A percentile compares a stretch with the other conserved stretches of the same genome.
Evolutionary conservation across 2,329 filamentous ascomycete genomes (phyloP).

Genomic region (Pseudocercospora crystallina): DNA sequence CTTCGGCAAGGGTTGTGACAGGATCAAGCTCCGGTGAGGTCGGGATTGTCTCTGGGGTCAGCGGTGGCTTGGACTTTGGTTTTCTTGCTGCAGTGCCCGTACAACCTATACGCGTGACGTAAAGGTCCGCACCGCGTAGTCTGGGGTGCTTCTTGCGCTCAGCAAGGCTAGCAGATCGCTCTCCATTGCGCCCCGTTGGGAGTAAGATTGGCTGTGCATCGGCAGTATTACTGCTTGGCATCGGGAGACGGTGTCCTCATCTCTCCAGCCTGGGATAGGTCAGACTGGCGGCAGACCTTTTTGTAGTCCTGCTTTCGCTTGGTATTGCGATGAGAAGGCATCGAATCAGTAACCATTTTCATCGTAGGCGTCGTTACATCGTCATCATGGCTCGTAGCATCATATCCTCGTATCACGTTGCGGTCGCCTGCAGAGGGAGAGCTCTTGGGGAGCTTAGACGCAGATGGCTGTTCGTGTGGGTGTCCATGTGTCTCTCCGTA

Average conservation of each 20-base stretch:
- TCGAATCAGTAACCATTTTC: not conserved
- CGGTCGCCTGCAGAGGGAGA: not conserved
- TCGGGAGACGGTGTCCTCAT: constrained; percentile 9
- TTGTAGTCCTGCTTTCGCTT: constrained; percentile 29
- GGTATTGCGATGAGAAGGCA: not conserved
- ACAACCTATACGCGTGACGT: constrained; percentile 49
- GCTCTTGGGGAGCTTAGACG: constrained; percentile 19
- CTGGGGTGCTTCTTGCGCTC: constrained; percentile 49
- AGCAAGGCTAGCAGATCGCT: constrained; percentile 25
- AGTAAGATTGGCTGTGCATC: constrained; percentile 31
- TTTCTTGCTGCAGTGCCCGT: constrained; percentile 14
- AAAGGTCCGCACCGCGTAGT: constrained; percentile 53
- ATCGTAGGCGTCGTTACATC: constrained; percentile 8
- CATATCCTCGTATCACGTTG: constrained; percentile 23
- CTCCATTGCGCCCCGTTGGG: constrained; percentile 31
- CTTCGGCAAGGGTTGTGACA: not conserved
- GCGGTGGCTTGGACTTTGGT: constrained; percentile 2
- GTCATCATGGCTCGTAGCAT: constrained; percentile 20
- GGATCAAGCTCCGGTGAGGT: not conserved
- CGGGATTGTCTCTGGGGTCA: not conserved
- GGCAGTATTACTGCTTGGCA: not conserved
- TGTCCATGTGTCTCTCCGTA: constrained; percentile 29
- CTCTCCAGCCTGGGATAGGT: constrained; percentile 24
- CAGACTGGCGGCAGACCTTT: constrained; percentile 15
- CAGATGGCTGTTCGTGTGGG: constrained; percentile 28